These are phyloP conservation scores for Citrus sinensis DNA, from an alignment of 345 rosid genomes.

Conservation along the genomic window DNA sequence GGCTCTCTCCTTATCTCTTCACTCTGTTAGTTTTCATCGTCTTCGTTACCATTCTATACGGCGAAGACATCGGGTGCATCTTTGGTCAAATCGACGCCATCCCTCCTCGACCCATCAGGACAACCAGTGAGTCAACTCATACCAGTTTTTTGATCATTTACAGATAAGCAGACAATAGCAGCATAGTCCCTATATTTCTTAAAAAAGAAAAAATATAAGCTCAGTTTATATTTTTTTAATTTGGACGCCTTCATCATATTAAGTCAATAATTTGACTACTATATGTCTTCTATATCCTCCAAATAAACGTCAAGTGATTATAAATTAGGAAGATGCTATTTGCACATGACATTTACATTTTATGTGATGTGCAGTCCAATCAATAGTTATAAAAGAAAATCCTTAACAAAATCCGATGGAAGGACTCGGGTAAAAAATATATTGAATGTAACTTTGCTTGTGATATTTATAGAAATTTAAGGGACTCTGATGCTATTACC, in stretches of 20 bases:
- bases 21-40: conserved; percentile 57
- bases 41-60: conserved; percentile 64
- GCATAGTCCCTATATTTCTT: no score
- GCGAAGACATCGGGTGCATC: conserved; percentile 67
- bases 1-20: conserved; percentile 69
- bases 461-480: no score
- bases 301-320: no score
- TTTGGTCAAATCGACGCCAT: conserved; percentile 48
- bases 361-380: background rate
- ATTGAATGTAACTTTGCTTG: background rate
- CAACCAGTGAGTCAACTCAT: conserved; percentile 32
- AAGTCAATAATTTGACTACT: background rate
- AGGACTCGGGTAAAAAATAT: background rate
- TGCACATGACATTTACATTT: no score
- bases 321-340: no score
- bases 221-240: no score
- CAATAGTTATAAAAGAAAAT: background rate
- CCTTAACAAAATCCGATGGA: background rate
- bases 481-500: background rate
- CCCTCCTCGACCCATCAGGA: conserved; percentile 17
- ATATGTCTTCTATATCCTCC: background rate
- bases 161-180: background rate
- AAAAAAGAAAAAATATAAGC: no score
- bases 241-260: no score
- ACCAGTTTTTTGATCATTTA: background rate